Conservation (phyloP, 75 land plant genomes). For the Pseudotsuga menziesii region DNA sequence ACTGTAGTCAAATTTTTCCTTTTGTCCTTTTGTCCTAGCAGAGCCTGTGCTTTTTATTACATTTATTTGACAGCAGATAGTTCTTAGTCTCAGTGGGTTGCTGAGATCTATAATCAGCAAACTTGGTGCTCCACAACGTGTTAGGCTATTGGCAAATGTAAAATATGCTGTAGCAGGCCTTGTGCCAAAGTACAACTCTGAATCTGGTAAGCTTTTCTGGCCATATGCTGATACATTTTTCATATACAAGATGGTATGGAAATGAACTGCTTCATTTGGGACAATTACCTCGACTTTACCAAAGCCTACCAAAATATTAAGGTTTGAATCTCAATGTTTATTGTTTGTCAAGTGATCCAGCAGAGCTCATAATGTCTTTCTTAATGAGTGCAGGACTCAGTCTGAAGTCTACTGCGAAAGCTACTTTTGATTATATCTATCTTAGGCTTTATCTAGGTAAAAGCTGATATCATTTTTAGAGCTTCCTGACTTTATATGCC, state of each 20-base stretch:
- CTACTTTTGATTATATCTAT: not conserved
- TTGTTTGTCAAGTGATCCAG: not conserved
- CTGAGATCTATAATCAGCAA: conserved; percentile 66
- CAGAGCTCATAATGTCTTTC: not conserved
- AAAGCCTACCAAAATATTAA: not conserved
- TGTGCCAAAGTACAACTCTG: conserved; percentile 15
- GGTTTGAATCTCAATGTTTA: not conserved
- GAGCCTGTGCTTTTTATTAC: not conserved
- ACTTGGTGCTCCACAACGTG: conserved; percentile 59
- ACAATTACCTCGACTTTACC: not conserved
- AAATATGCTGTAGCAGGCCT: conserved; percentile 76
- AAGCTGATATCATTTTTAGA: not conserved
- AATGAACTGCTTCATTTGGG: not conserved
- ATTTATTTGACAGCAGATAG: not conserved
- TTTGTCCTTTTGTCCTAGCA: not conserved
- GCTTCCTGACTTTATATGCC: not conserved
- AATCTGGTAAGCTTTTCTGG: conserved; percentile 31
- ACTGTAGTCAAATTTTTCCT: not conserved
- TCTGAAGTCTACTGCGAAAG: not conserved
- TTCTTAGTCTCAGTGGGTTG: conserved; percentile 57
- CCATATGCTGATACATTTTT: not conserved
- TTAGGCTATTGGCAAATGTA: conserved; percentile 64
- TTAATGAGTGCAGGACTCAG: not conserved
- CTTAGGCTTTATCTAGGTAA: conserved; percentile 10
- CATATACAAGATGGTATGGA: not conserved